Evolutionary conservation across 139 green algal species (phyloP), one percentile per base, ranked within the genome.

Genomic region (Chlorella sp.): DNA sequence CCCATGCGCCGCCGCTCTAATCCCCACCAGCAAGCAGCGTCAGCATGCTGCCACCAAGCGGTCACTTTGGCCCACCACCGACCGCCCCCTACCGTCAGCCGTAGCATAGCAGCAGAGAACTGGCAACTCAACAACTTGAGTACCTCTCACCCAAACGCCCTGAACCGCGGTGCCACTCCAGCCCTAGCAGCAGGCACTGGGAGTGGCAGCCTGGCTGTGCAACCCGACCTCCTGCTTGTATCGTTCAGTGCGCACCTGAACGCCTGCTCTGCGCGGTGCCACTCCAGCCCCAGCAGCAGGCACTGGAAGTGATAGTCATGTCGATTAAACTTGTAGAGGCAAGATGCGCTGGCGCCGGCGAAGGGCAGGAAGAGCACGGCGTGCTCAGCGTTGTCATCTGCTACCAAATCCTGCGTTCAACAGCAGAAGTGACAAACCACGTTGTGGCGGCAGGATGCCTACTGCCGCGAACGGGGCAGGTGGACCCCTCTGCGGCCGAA

Each of bases 271-370:
- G 60, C 77, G 8, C 77, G 60, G 60, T 73, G 14, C 77, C 77
- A 83, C 60, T 83, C 77, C 60, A 83, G 77, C 30, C 26, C 77
- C 58, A 83, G 77, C 60, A 56, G 26, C 40, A 83, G 26, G 60
- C 77, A 83, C 77, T 83, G 60, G 65, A 69, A 82, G 60, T 34
- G 74, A 24, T 54, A 54, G 70, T 17, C 43, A 2, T 40, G 77
- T 40, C 77, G 30, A 17, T 73, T 56, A 22, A 60, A 54, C 60
- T 73, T 73, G 56, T 83, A 73, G 40, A 43, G 77, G 40, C 77
- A 83, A 4, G 60, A 83, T n/a, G n/a, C n/a, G 36, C 36, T 20
- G 76, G 22, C 26, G 72, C 43, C 72, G 6, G 40, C 14, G 1
- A 83, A 41, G 0, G 38, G 58, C 58, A 83, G 77, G 38, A 83